phyloP scores from a whole-genome alignment of 192 early-diverging fungal genomes.

The Backusella morwellensis region DNA sequence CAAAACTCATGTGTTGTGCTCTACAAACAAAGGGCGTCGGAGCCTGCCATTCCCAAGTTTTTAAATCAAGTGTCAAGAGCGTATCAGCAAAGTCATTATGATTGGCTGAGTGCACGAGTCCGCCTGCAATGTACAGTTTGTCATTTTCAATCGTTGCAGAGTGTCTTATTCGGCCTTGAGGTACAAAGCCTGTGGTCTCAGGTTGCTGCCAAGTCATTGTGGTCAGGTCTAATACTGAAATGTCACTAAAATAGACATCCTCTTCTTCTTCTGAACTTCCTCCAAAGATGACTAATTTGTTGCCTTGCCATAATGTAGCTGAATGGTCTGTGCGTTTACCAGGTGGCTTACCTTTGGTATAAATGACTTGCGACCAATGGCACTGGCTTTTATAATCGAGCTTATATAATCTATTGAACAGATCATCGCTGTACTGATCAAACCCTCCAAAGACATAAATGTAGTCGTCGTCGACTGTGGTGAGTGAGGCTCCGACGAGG shows the following conservation, averaged over 20 bases:
- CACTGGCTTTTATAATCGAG: constrained; percentile 39
- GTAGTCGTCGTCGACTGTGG: constrained; percentile 30
- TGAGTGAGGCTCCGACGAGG: constrained; percentile 43
- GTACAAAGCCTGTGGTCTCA: constrained; percentile 42
- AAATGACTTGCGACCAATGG: constrained; percentile 50
- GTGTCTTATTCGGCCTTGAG: constrained; percentile 54
- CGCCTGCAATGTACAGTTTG: constrained; percentile 65
- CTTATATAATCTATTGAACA: constrained; percentile 63
- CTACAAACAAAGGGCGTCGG: constrained; percentile 53
- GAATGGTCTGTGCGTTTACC: constrained; percentile 63
- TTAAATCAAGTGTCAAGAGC: constrained; percentile 49
- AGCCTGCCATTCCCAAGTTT: constrained; percentile 55
- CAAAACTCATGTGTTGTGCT: constrained; percentile 55
- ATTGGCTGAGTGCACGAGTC: constrained; percentile 15
- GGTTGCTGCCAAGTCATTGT: constrained; percentile 63
- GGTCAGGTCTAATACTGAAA: constrained; percentile 56
- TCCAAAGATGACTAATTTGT: constrained; percentile 65
- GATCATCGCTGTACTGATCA: constrained; percentile 63
- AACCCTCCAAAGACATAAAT: constrained; percentile 64
- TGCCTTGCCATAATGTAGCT: constrained; percentile 52
- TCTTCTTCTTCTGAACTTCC: constrained; percentile 46
- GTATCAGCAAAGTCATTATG: constrained; percentile 30
- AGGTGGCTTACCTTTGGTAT: constrained; percentile 43
- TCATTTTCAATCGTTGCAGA: constrained; percentile 59
- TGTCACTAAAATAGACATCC: constrained; percentile 53